Percentiles rank a stretch among this genome's conserved stretches.
These are phyloP conservation scores for Lactarius sp. DNA, from an alignment of 768 basidiomycete genomes.

Conservation along the genomic window DNA sequence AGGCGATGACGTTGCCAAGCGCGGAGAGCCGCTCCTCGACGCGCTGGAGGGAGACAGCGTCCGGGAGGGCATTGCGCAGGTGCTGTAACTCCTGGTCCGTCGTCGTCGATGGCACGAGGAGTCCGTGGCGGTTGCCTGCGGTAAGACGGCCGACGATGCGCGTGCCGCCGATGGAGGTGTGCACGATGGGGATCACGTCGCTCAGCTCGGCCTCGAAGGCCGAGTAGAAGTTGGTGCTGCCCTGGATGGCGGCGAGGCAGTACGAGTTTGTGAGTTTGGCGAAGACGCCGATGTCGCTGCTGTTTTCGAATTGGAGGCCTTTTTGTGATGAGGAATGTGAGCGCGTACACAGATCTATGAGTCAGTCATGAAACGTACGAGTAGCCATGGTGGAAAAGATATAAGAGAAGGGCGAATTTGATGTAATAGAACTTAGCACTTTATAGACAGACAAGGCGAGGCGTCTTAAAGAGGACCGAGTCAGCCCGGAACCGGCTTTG, in stretches of 20 bases:
- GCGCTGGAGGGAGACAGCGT: slow-evolving; percentile 88
- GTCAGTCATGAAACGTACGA: slow-evolving; percentile 41
- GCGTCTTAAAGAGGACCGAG: neutral
- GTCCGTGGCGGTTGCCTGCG: slow-evolving; percentile 96
- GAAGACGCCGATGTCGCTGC: slow-evolving; percentile 94
- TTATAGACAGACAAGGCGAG: neutral
- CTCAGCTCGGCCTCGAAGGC: slow-evolving; percentile 92
- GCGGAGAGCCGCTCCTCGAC: slow-evolving; percentile 97
- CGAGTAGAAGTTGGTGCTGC: slow-evolving; percentile 97
- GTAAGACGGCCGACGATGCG: slow-evolving; percentile 91
- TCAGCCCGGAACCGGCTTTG: neutral
- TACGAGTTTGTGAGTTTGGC: slow-evolving; percentile 97
- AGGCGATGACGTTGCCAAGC: slow-evolving; percentile 96
- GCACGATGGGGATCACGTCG: slow-evolving; percentile 92
- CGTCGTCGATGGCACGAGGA: slow-evolving; percentile 92
- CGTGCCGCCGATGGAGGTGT: slow-evolving; percentile 92
- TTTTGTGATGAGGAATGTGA: neutral
- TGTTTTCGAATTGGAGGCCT: slow-evolving; percentile 94
- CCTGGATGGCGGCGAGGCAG: slow-evolving; percentile 89
- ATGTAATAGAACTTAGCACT: neutral
- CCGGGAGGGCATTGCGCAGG: slow-evolving; percentile 91
- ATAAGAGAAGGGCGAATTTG: too few relatives aligned
- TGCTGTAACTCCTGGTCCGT: slow-evolving; percentile 99
- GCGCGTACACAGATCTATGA: neutral
- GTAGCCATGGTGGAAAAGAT: slow-evolving; percentile 50